These are phyloP conservation scores for Mucor velutinosus DNA, from an alignment of 371 early-diverging fungal genomes.

Conservation along the genomic window DNA sequence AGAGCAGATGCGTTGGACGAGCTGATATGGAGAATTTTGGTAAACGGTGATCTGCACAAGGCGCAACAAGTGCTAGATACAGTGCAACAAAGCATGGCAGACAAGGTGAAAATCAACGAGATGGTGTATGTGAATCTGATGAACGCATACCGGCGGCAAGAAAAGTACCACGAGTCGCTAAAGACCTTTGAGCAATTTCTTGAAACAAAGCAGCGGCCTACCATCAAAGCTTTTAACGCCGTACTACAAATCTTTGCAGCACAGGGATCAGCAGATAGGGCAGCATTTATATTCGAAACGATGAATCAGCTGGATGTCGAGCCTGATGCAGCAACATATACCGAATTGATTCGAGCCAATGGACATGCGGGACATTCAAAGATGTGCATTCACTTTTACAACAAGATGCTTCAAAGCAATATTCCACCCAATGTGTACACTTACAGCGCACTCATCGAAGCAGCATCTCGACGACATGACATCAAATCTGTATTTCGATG, in stretches of 20 bases:
- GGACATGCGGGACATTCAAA: conserved; percentile 22
- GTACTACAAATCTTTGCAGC: conserved; percentile 50
- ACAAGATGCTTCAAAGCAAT: conserved; percentile 39
- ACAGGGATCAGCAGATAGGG: conserved; percentile 34
- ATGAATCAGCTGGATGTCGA: conserved; percentile 38
- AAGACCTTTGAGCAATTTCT: conserved; percentile 45
- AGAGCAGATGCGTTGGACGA: conserved; percentile 32
- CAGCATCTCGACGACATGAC: conserved; percentile 28
- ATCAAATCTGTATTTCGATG: conserved; percentile 36
- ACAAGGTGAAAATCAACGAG: conserved; percentile 21
- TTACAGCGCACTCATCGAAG: conserved; percentile 54
- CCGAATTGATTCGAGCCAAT: conserved; percentile 51
- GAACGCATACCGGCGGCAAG: conserved; percentile 25
- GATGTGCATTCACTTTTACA: conserved; percentile 39
- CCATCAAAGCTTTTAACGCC: conserved; percentile 47
- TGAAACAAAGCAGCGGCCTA: conserved; percentile 33
- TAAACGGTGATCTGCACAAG: conserved; percentile 13
- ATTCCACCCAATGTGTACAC: conserved; percentile 53
- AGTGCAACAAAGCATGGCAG: background rate
- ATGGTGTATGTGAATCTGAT: conserved; percentile 35
- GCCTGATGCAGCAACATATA: conserved; percentile 52
- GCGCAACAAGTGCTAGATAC: conserved; percentile 21
- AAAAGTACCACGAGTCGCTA: conserved; percentile 34
- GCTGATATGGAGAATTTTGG: conserved; percentile 27
- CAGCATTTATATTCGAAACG: conserved; percentile 36